Conservation (phyloP, 495 filamentous ascomycete genomes). For the Thermothielavioides terrestris region DNA sequence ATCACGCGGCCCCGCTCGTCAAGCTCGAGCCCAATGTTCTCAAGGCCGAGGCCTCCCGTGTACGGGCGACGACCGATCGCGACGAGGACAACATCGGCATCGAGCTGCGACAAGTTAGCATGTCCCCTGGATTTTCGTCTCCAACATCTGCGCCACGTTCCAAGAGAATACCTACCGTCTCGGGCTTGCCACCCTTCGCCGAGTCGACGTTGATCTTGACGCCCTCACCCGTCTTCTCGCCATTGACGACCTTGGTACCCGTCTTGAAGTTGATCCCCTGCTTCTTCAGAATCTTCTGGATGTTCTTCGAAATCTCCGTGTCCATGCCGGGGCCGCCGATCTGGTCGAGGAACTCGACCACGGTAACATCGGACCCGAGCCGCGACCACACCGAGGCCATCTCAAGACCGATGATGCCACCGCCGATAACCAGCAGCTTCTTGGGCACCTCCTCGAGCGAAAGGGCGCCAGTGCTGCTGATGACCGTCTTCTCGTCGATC, state of each 20-base stretch:
- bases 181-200: slow-evolving; percentile 91
- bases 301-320: slow-evolving; percentile 78
- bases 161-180: slow-evolving; percentile 53
- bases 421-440: slow-evolving; percentile 96
- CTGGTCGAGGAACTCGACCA: slow-evolving; percentile 91
- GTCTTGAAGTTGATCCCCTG: slow-evolving; percentile 99
- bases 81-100: slow-evolving; percentile 93
- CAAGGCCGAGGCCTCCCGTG: slow-evolving; percentile 80
- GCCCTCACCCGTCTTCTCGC: slow-evolving; percentile 66
- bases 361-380: slow-evolving; percentile 86
- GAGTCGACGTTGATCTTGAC: slow-evolving; percentile 80
- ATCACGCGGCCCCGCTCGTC: slow-evolving; percentile 90
- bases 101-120: slow-evolving; percentile 52
- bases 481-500: slow-evolving; percentile 93
- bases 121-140: no score
- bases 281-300: slow-evolving; percentile 89
- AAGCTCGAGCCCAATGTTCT: slow-evolving; percentile 89
- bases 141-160: background rate
- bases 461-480: slow-evolving; percentile 93
- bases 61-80: slow-evolving; percentile 95
- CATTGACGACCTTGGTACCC: slow-evolving; percentile 83
- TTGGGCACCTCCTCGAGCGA: slow-evolving; percentile 82
- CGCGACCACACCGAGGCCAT: slow-evolving; percentile 98
- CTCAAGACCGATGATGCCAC: slow-evolving; percentile 97
- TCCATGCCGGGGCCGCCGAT: slow-evolving; percentile 99